Conservation (phyloP, 2,329 filamentous ascomycete species). For the Microdochium nivale region DNA sequence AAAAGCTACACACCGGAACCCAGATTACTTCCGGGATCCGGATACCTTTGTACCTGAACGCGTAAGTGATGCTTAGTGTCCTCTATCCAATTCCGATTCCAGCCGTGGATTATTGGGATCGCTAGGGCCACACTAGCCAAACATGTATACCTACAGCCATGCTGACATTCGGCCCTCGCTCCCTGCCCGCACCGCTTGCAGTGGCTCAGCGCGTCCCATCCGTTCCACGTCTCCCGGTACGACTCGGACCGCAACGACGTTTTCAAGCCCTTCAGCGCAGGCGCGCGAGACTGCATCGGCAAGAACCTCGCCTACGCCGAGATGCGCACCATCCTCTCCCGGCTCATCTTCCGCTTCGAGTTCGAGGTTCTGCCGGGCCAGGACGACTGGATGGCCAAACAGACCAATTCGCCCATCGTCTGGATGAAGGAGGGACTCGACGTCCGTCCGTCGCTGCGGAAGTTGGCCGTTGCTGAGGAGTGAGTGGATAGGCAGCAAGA, state of each 20-base stretch:
- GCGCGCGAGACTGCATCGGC: constrained; percentile 4
- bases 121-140: too few species aligned
- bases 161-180: too few species aligned
- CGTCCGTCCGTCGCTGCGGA: too few species aligned
- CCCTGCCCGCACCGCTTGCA: too few species aligned
- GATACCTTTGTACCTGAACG: constrained; percentile 55
- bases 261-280: constrained; percentile 5
- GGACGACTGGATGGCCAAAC: not conserved
- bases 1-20: constrained; percentile 61
- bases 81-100: not conserved
- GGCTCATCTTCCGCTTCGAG: constrained; percentile 54
- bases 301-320: constrained; percentile 52
- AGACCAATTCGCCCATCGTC: not conserved
- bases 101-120: too few species aligned
- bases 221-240: constrained; percentile 5
- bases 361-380: not conserved
- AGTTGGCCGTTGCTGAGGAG: too few species aligned
- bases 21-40: constrained; percentile 50
- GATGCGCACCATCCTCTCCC: constrained; percentile 53
- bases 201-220: constrained; percentile 3
- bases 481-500: too few species aligned
- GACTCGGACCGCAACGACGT: constrained; percentile 2
- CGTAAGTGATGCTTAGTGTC: not conserved
- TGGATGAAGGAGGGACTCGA: too few species aligned
- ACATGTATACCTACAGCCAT: too few species aligned